These are phyloP conservation scores for Cenchrus fungigraminus DNA, from an alignment of 176 grass and related monocot species.

Conservation along the genomic window DNA sequence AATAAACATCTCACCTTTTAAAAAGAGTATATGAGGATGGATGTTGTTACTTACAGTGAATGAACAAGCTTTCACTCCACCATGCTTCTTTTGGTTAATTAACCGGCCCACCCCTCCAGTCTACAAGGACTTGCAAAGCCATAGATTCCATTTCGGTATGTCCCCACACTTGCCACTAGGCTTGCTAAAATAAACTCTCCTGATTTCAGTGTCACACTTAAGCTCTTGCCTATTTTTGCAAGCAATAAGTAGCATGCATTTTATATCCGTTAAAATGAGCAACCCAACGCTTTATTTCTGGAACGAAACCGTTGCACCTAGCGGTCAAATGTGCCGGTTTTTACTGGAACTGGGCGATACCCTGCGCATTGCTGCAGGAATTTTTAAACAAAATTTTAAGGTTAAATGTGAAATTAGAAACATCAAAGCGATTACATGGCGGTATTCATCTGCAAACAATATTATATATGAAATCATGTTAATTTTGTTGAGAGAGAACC, in stretches of 20 bases:
- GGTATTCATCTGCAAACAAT: too few species aligned
- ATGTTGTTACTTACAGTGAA: conserved; percentile 47
- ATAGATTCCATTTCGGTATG: conserved; percentile 1
- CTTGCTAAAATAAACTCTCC: background rate
- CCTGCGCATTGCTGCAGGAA: too few species aligned
- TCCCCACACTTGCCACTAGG: background rate
- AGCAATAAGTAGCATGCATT: background rate
- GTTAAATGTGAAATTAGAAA: too few species aligned
- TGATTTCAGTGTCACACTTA: background rate
- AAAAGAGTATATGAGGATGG: background rate
- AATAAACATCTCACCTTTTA: background rate
- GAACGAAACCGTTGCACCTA: background rate
- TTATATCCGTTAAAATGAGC: conserved; percentile 28
- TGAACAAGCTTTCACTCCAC: conserved; percentile 68
- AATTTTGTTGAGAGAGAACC: too few species aligned
- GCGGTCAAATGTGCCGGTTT: background rate
- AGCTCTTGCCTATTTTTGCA: background rate
- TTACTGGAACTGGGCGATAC: background rate
- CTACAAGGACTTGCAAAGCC: conserved; percentile 50
- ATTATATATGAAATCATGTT: too few species aligned
- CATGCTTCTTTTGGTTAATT: conserved; percentile 56
- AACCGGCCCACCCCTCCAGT: conserved; percentile 61
- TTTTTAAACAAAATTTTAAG: too few species aligned
- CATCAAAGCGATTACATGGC: too few species aligned
- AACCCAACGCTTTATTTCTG: background rate